A percentile compares a stretch with the other conserved stretches of the same genome.
These are phyloP conservation scores for Ustilago cynodontis DNA, from an alignment of 1,284 basidiomycete genomes.

Conservation along the genomic window DNA sequence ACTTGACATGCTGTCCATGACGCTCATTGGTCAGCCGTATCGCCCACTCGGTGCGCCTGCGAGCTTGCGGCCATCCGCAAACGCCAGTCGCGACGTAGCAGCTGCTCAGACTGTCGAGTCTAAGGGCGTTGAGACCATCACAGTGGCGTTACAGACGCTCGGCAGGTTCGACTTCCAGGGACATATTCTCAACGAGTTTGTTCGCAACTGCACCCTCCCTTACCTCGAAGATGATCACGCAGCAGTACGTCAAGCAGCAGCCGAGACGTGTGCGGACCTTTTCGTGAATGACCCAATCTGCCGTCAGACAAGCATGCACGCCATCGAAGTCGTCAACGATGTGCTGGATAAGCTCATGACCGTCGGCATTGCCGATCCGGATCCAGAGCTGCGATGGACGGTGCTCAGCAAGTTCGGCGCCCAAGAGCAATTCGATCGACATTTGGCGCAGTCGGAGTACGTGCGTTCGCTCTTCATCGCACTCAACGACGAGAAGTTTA, in stretches of 20 bases:
- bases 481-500: conserved; percentile 95
- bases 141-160: conserved; percentile 87
- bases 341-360: conserved; percentile 96
- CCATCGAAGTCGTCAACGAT: conserved; percentile 97
- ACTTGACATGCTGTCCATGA: conserved; percentile 62
- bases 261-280: conserved; percentile 89
- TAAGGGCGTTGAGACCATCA: conserved; percentile 77
- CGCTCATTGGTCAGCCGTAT: conserved; percentile 66
- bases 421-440: conserved; percentile 94
- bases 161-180: conserved; percentile 90
- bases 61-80: conserved; percentile 37
- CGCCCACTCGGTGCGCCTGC: conserved; percentile 62
- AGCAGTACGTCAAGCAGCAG: conserved; percentile 90
- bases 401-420: conserved; percentile 90
- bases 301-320: conserved; percentile 94
- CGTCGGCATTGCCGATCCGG: conserved; percentile 94
- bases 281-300: conserved; percentile 95
- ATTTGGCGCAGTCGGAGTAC: conserved; percentile 98
- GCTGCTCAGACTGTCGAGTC: conserved; percentile 73
- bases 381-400: conserved; percentile 62
- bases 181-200: conserved; percentile 95
- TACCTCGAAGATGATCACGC: conserved; percentile 93
- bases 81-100: conserved; percentile 44
- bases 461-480: conserved; percentile 97
- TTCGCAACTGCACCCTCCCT: conserved; percentile 89